These are phyloP conservation scores for Eutypa lata DNA, from an alignment of 2,329 filamentous ascomycete species.

Conservation along the genomic window DNA sequence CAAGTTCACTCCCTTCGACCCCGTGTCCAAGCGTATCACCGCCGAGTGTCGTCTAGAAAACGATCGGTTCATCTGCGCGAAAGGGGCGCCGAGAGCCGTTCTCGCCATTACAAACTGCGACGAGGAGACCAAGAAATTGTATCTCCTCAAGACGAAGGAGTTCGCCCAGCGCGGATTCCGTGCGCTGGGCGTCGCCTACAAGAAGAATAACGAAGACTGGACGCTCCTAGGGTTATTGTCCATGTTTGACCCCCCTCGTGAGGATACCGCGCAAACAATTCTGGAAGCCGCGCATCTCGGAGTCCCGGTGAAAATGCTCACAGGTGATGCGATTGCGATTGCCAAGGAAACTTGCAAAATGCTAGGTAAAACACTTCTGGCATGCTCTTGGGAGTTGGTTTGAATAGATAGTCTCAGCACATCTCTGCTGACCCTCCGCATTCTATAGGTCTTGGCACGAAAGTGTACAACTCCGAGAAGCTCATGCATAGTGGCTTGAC, in stretches of 20 bases:
- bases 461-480: slow-evolving; percentile 78
- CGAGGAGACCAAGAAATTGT: slow-evolving; percentile 61
- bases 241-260: slow-evolving; percentile 77
- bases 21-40: slow-evolving; percentile 77
- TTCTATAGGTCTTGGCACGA: slow-evolving; percentile 56
- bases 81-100: slow-evolving; percentile 75
- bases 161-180: slow-evolving; percentile 79
- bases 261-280: slow-evolving; percentile 76
- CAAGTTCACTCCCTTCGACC: slow-evolving; percentile 76
- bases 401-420: no score
- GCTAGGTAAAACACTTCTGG: slow-evolving; percentile 53
- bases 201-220: slow-evolving; percentile 74
- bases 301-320: slow-evolving; percentile 78
- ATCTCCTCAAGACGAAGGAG: slow-evolving; percentile 70
- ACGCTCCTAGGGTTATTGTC: slow-evolving; percentile 72
- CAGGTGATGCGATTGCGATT: slow-evolving; percentile 76
- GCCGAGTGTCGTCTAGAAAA: slow-evolving; percentile 66
- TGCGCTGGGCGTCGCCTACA: slow-evolving; percentile 74
- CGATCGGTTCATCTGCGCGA: slow-evolving; percentile 69
- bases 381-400: no score
- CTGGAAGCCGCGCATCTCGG: slow-evolving; percentile 72
- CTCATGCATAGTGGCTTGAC: slow-evolving; percentile 73
- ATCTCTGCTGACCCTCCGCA: no score
- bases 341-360: slow-evolving; percentile 82
- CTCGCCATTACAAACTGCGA: slow-evolving; percentile 66